phyloP scores from a whole-genome alignment of 371 early-diverging fungal genomes.

The Lichtheimia ornata region DNA sequence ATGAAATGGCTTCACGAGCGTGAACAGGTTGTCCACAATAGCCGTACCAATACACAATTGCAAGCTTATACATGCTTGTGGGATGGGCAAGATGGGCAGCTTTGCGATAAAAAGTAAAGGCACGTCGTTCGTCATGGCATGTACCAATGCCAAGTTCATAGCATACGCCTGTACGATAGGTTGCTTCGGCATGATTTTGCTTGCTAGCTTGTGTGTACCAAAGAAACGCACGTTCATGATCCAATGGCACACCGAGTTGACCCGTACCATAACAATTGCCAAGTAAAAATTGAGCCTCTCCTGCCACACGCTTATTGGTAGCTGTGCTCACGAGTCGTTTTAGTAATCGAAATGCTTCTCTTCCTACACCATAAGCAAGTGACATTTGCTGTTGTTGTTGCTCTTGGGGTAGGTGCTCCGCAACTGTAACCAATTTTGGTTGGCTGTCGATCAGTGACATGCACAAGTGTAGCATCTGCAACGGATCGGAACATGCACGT shows the following conservation, averaged over 20 bases:
- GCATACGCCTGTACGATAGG: conserved; percentile 95
- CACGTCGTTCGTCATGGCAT: conserved; percentile 76
- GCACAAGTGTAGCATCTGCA: conserved; percentile 12
- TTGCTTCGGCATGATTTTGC: conserved; percentile 87
- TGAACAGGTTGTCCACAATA: conserved; percentile 64
- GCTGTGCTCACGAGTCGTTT: conserved; percentile 6
- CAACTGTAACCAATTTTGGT: background rate
- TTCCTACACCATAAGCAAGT: conserved; percentile 5
- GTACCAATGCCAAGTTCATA: conserved; percentile 94
- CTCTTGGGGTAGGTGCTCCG: background rate
- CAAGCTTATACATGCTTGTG: conserved; percentile 96
- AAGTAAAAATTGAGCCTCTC: conserved; percentile 90
- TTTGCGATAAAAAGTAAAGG: conserved; percentile 91
- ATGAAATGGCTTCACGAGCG: conserved; percentile 85
- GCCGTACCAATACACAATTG: conserved; percentile 76
- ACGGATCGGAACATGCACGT: conserved; percentile 12
- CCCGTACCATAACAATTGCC: conserved; percentile 89
- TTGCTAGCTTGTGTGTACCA: conserved; percentile 92
- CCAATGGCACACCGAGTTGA: conserved; percentile 70
- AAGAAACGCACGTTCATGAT: conserved; percentile 87
- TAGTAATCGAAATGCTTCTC: conserved; percentile 17
- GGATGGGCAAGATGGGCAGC: conserved; percentile 89
- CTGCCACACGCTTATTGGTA: conserved; percentile 23
- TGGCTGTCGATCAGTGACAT: conserved; percentile 2
- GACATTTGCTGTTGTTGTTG: conserved; percentile 5